These are phyloP conservation scores for Aspergillus eucalypticola DNA, from an alignment of 2,329 filamentous ascomycete genomes.

Conservation along the genomic window DNA sequence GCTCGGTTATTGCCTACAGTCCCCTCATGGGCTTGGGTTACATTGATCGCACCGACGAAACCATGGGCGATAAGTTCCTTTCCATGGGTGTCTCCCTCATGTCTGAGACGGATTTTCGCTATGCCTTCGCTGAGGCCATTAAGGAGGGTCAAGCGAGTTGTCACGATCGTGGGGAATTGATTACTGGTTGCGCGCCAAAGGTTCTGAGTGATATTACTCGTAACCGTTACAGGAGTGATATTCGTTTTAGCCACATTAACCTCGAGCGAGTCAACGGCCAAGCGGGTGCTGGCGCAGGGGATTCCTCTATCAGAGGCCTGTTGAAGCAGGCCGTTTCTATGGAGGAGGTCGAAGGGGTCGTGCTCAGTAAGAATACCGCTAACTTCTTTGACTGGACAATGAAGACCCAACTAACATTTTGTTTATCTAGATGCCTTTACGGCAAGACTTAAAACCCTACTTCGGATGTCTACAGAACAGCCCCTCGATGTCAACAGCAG, in stretches of 20 bases:
- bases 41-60: conserved; percentile 22
- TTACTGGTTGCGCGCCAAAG: not conserved
- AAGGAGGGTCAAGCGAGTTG: not conserved
- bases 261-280: not conserved
- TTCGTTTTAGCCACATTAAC: not conserved
- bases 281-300: not conserved
- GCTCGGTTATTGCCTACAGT: conserved; percentile 43
- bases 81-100: conserved; percentile 5
- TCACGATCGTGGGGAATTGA: not conserved
- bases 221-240: not conserved
- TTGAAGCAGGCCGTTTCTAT: not conserved
- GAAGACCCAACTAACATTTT: not conserved
- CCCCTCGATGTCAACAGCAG: conserved; percentile 2
- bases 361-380: not conserved
- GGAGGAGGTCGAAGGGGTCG: not conserved
- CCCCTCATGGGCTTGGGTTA: conserved; percentile 47
- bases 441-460: not conserved
- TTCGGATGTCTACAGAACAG: not conserved
- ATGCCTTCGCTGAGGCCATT: conserved; percentile 16
- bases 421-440: not conserved
- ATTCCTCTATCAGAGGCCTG: not conserved
- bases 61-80: not conserved
- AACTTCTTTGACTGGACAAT: not conserved
- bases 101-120: conserved; percentile 9
- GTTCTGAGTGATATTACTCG: not conserved